These are phyloP conservation scores for Backusella tuberculispora DNA, from an alignment of 192 early-diverging fungal genomes.

Conservation along the genomic window DNA sequence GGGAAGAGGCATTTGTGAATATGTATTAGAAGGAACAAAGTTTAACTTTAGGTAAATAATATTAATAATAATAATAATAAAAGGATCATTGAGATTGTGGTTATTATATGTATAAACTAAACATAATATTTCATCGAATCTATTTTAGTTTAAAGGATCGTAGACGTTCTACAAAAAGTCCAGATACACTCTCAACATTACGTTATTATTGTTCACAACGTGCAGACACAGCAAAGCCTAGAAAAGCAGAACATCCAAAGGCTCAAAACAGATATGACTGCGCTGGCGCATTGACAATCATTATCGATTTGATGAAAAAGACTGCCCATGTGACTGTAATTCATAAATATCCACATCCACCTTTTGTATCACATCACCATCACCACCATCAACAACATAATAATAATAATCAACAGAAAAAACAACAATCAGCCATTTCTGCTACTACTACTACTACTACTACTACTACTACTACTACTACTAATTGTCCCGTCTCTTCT, in stretches of 20 bases:
- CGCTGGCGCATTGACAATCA: constrained; percentile 33
- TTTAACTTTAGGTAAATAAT: constrained; percentile 38
- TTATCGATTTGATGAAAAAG: constrained; percentile 37
- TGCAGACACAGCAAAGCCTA: constrained; percentile 33
- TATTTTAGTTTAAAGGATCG: constrained; percentile 37
- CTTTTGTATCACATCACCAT: constrained; percentile 23
- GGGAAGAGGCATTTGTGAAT: constrained; percentile 36
- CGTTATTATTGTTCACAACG: constrained; percentile 43
- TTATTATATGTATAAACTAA: neutral
- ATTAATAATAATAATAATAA: neutral
- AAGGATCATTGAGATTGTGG: neutral
- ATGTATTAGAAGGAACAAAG: constrained; percentile 32
- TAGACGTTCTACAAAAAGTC: constrained; percentile 32
- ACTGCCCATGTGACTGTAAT: constrained; percentile 35
- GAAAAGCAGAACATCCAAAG: constrained; percentile 37
- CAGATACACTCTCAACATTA: constrained; percentile 34
- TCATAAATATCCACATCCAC: constrained; percentile 36
- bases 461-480: neutral
- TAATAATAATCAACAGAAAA: constrained; percentile 10
- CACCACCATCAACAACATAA: constrained; percentile 17
- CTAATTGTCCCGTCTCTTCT: constrained; percentile 25
- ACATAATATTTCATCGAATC: neutral
- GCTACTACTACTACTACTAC: neutral
- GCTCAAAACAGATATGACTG: constrained; percentile 33
- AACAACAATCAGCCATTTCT: constrained; percentile 3